Percentiles rank a stretch among this genome's conserved stretches.
These are phyloP conservation scores for Juglanconis oblonga DNA, from an alignment of 2,329 filamentous ascomycete species.

Conservation along the genomic window DNA sequence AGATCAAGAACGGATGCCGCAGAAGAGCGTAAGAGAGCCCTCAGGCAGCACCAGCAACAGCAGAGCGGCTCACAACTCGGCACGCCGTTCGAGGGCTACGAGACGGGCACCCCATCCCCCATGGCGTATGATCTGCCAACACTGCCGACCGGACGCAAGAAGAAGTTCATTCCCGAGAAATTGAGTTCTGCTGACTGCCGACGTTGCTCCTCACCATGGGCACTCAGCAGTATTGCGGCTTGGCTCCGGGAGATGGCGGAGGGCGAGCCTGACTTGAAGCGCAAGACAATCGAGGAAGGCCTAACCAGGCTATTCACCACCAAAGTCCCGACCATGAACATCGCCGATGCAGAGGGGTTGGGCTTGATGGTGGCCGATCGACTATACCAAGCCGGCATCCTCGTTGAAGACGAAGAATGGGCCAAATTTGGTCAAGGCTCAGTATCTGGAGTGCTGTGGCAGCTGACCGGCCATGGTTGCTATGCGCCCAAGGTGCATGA, in stretches of 20 bases:
- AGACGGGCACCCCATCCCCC: constrained; percentile 49
- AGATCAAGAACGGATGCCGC: constrained; percentile 94
- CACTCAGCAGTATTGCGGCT: constrained; percentile 77
- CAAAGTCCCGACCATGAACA: constrained; percentile 98
- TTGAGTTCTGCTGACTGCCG: constrained; percentile 77
- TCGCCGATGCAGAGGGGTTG: constrained; percentile 88
- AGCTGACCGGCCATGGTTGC: constrained; percentile 86
- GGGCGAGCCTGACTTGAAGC: constrained; percentile 82
- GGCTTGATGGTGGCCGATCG: constrained; percentile 72
- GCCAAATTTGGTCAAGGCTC: constrained; percentile 81
- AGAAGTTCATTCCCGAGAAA: constrained; percentile 83
- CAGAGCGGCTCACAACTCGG: constrained; percentile 47
- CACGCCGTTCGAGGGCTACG: constrained; percentile 54
- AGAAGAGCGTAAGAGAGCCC: constrained; percentile 55
- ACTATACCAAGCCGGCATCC: constrained; percentile 75
- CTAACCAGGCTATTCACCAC: constrained; percentile 85
- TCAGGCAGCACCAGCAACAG: constrained; percentile 51
- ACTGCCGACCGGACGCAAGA: constrained; percentile 73
- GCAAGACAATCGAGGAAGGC: constrained; percentile 81
- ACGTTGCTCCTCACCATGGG: constrained; percentile 88
- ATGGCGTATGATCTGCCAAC: constrained; percentile 80
- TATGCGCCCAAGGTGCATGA: constrained; percentile 85
- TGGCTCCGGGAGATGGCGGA: constrained; percentile 92
- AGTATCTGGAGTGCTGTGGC: constrained; percentile 88
- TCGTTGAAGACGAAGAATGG: constrained; percentile 94